These are phyloP conservation scores for Candida frijolesensis DNA, from an alignment of 1,139 yeast species.

Conservation along the genomic window DNA sequence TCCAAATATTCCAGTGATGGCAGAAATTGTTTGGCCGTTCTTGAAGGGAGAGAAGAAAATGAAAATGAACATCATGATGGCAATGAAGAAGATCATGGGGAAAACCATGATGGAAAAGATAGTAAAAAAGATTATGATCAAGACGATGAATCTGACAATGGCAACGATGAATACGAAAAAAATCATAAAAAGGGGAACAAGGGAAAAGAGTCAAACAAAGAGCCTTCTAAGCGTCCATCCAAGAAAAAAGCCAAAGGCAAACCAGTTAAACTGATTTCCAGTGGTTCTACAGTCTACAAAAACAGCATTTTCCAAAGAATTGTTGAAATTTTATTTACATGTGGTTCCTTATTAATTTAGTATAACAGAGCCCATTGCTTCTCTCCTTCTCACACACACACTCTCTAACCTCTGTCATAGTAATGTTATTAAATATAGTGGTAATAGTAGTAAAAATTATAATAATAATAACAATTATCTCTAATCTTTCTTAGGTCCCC, in stretches of 20 bases:
- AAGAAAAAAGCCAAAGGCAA: not conserved
- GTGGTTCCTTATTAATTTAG: constrained; percentile 3
- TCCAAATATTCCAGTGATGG: constrained; percentile 29
- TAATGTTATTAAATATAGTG: not conserved
- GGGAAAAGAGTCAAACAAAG: not conserved
- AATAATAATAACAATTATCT: not conserved
- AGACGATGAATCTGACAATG: not conserved
- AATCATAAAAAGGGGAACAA: not conserved
- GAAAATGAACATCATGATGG: not conserved
- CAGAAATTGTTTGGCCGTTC: constrained; percentile 23
- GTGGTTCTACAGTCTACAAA: constrained; percentile 1
- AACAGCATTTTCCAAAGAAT: constrained; percentile 4
- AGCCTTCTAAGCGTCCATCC: not conserved
- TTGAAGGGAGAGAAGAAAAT: constrained; percentile 3
- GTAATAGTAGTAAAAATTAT: not conserved
- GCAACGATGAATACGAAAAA: not conserved
- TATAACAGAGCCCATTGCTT: not conserved
- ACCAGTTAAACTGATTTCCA: constrained; percentile 1
- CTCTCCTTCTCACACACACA: not conserved
- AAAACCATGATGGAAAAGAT: not conserved
- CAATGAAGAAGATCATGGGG: not conserved
- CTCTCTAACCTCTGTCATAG: not conserved
- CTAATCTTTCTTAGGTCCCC: constrained; percentile 75
- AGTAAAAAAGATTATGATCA: not conserved
- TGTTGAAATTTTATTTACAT: constrained; percentile 5